Conservation (phyloP, 163 green algal species). For the Coccomyxa subellipsoidea region DNA sequence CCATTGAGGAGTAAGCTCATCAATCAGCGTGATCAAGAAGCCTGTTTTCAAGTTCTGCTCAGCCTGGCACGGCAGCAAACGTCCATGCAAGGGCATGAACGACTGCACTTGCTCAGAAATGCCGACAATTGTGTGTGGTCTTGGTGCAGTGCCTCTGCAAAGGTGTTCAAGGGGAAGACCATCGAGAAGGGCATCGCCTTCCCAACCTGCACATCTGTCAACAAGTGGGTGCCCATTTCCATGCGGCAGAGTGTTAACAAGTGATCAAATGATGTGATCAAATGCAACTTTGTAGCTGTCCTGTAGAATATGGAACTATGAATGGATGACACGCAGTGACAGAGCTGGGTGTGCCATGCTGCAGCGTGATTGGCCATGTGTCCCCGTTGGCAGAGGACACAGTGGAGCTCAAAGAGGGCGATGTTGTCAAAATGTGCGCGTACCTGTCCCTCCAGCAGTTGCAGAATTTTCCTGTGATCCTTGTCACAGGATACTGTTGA, state of each 20-base stretch:
- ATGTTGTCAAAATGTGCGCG: conserved; percentile 93
- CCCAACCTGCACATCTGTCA: conserved; percentile 93
- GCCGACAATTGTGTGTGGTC: neutral
- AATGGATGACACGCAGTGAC: too few species aligned
- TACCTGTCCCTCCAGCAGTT: neutral
- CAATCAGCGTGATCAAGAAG: neutral
- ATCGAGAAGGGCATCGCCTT: conserved; percentile 98
- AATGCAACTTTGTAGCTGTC: too few species aligned
- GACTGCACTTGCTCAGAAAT: too few species aligned
- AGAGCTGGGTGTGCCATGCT: neutral
- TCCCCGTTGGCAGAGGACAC: conserved; percentile 74
- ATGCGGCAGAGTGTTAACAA: too few species aligned
- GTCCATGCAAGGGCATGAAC: too few species aligned
- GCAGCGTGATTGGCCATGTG: conserved; percentile 88
- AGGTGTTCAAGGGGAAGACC: conserved; percentile 93
- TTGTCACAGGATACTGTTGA: too few species aligned
- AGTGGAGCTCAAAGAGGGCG: conserved; percentile 71
- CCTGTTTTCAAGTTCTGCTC: neutral
- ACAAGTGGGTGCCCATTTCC: conserved; percentile 59
- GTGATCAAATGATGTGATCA: too few species aligned
- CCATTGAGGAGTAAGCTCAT: conserved; percentile 69
- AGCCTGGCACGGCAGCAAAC: neutral
- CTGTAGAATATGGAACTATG: too few species aligned
- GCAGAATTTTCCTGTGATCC: too few species aligned
- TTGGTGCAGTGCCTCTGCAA: conserved; percentile 69